These are phyloP conservation scores for Microascus cirrosus DNA, from an alignment of 2,329 filamentous ascomycete species.

Conservation along the genomic window DNA sequence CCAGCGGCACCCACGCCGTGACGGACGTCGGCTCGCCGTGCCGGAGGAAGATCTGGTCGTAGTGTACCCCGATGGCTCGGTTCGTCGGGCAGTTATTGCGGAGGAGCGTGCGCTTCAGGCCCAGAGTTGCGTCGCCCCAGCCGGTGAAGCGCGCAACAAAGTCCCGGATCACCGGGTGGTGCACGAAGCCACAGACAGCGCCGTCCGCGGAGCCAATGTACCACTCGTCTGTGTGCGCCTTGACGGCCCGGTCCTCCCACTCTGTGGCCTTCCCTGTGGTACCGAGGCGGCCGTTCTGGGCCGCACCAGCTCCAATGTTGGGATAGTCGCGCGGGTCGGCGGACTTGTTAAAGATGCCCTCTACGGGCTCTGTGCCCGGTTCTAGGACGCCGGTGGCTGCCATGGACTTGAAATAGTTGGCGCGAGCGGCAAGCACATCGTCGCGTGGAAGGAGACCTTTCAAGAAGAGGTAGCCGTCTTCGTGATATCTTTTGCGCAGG, in stretches of 20 bases:
- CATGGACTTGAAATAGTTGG: conserved; percentile 18
- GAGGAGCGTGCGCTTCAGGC: conserved; percentile 31
- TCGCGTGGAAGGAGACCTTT: conserved; percentile 40
- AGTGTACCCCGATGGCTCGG: conserved; percentile 48
- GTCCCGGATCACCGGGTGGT: background rate
- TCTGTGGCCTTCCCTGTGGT: too few species aligned
- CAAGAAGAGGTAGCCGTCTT: conserved; percentile 42
- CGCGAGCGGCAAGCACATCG: conserved; percentile 38
- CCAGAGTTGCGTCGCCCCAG: conserved; percentile 17
- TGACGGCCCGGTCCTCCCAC: background rate
- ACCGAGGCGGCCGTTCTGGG: background rate
- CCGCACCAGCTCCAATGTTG: background rate
- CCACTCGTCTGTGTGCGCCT: background rate
- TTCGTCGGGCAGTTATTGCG: conserved; percentile 45
- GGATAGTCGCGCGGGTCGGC: background rate
- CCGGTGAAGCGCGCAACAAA: background rate
- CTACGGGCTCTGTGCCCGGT: background rate
- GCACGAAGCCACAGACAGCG: background rate
- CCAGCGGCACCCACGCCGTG: conserved; percentile 47
- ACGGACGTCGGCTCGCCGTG: conserved; percentile 42
- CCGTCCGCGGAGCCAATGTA: too few species aligned
- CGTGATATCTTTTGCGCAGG: conserved; percentile 21
- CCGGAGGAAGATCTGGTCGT: conserved; percentile 47
- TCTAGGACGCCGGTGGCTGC: background rate
- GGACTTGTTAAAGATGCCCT: background rate